phyloP scores from a whole-genome alignment of 2,329 filamentous ascomycete species.

The Claviceps maximensis region DNA sequence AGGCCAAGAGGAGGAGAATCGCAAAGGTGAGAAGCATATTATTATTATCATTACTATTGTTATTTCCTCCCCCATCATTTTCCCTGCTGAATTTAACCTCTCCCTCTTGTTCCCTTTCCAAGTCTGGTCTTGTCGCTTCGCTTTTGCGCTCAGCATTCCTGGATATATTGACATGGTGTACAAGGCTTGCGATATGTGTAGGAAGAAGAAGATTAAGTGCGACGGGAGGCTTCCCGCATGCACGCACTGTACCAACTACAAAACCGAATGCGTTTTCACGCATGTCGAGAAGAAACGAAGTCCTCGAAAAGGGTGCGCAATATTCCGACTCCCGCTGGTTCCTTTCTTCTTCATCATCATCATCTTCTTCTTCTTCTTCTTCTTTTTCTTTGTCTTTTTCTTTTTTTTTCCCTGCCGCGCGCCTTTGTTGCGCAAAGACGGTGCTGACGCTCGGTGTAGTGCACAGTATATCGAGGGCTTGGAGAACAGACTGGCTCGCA shows the following conservation, averaged over 20 bases:
- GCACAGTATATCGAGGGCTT: conserved; percentile 97
- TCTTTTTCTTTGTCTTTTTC: not conserved
- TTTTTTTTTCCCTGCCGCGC: not conserved
- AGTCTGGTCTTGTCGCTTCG: not conserved
- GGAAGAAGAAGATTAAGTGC: conserved; percentile 96
- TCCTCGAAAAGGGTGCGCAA: conserved; percentile 78
- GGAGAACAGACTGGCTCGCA: conserved; percentile 85
- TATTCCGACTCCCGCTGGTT: not conserved
- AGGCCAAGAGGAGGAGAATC: conserved; percentile 80
- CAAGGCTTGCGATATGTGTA: conserved; percentile 89
- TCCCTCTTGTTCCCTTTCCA: not conserved
- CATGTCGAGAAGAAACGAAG: conserved; percentile 98
- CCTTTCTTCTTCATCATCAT: not conserved
- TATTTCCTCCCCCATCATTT: not conserved
- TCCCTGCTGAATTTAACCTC: too few relatives aligned
- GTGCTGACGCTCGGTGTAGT: conserved; percentile 27
- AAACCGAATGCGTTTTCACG: conserved; percentile 93
- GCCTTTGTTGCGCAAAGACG: not conserved
- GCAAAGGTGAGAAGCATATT: conserved; percentile 50
- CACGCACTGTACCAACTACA: conserved; percentile 94
- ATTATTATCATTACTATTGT: not conserved
- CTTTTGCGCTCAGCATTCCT: not conserved
- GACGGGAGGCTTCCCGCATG: conserved; percentile 92
- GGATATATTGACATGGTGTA: conserved; percentile 4
- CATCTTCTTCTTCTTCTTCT: not conserved